A percentile compares a stretch with the other conserved stretches of the same genome.
These are phyloP conservation scores for Triticum urartu DNA, from an alignment of 176 grass and related monocot species.

Conservation along the genomic window DNA sequence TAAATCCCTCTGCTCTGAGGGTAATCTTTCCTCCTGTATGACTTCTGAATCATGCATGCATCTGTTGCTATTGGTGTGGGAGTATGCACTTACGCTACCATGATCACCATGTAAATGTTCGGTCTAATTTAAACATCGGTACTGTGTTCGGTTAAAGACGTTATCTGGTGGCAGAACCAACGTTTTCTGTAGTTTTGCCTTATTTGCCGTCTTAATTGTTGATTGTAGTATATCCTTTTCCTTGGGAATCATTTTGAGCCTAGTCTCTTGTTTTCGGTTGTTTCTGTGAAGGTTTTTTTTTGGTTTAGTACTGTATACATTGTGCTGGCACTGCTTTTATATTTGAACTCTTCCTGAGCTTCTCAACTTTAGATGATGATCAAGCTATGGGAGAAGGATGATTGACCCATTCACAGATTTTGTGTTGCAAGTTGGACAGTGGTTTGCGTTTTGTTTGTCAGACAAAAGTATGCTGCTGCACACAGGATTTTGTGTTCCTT, in stretches of 20 bases:
- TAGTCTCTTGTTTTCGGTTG: no score
- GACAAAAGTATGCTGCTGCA: neutral
- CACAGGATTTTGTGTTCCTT: neutral
- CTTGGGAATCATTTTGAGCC: neutral
- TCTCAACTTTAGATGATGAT: conserved; percentile 5
- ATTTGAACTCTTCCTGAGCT: neutral
- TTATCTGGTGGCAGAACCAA: neutral
- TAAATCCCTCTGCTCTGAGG: neutral
- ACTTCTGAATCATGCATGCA: neutral
- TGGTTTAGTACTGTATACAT: no score
- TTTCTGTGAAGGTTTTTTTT: no score
- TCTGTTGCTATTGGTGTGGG: neutral
- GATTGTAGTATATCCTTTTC: neutral
- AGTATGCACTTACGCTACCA: neutral
- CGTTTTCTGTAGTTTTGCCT: neutral
- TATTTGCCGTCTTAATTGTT: neutral
- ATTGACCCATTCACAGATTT: neutral
- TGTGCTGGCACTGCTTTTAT: neutral
- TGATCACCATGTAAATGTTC: neutral
- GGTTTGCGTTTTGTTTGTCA: neutral
- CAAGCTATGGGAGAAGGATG: neutral
- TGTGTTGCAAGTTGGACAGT: neutral
- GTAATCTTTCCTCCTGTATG: neutral
- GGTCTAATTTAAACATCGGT: neutral
- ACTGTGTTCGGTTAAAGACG: neutral